Evolutionary conservation across 2,329 filamentous ascomycete species (phyloP), one percentile per base, ranked within the genome.

Genomic region (Aspergillus sp.): DNA sequence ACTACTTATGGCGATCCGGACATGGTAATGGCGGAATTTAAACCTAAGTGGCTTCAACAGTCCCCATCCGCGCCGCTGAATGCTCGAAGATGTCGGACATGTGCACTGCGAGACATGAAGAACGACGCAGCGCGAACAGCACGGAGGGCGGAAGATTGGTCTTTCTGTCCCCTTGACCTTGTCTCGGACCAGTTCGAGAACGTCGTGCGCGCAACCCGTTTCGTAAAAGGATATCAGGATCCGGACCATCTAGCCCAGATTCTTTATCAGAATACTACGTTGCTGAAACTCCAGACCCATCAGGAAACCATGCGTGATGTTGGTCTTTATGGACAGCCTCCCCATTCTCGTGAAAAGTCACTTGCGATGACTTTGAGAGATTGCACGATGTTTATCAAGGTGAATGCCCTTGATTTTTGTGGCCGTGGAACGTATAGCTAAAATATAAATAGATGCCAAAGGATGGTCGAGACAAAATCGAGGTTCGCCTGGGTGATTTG

Each of bases 1-100:
- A 77, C 75, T 2, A 70, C 73, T 5, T 57, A 57, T 29, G 55
- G 57, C 6, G 62, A 63, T 10, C 57, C 63, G 0, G 60, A 58
- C 3, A 58, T 60, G 42, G 64, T 42, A 40, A 61, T 85, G 30
- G 70, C 86, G 47, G 85, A 91, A 62, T 85, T 91, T 68, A 93
- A 93, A 63, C 86, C 87, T 9, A 93, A 93, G 67, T 93, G 87
- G 87, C 77, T 93, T 28, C 70, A 76, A 6, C 86, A 89, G 62
- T 90, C 86, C 2, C 85, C 83, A 3, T 81, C 79, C 34, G 86
- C 86, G 0, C 87, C 86, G 1, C 28, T 61, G 0, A 66, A 69
- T 29, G 78, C 85, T 36, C 76, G 72, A 43, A 75, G 85, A 43
- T 93, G 87, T 67, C 80, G 87, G 30, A 88, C 84, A 35, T 93